Conservation (phyloP, 768 basidiomycete species). For the Rhodosporidiobolus odoratus region DNA sequence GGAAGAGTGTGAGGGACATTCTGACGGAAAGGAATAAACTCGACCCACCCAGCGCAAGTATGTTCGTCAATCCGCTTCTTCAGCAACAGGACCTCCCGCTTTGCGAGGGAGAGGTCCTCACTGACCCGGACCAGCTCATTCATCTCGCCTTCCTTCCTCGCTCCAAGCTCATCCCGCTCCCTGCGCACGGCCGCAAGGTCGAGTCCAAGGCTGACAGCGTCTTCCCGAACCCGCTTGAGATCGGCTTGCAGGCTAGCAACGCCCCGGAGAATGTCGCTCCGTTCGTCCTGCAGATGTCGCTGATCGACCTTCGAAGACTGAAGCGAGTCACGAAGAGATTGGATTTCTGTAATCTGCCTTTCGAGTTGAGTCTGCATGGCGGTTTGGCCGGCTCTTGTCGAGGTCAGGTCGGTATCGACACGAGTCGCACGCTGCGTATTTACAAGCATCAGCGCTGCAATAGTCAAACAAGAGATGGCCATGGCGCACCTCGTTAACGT, state of each 20-base stretch:
- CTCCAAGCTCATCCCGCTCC: constrained; percentile 55
- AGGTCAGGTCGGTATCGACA: constrained; percentile 59
- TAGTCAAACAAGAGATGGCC: neutral
- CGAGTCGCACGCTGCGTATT: constrained; percentile 56
- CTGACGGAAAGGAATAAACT: neutral
- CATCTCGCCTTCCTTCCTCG: constrained; percentile 51
- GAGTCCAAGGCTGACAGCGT: constrained; percentile 70
- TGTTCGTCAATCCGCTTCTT: constrained; percentile 56
- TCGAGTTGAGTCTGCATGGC: constrained; percentile 69
- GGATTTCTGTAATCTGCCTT: constrained; percentile 64
- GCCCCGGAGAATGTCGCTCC: constrained; percentile 60
- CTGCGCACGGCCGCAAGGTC: constrained; percentile 64
- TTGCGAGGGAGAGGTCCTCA: constrained; percentile 60
- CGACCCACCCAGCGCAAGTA: constrained; percentile 59
- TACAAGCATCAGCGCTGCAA: neutral
- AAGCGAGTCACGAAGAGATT: constrained; percentile 53
- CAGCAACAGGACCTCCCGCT: constrained; percentile 37
- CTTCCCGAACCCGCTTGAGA: constrained; percentile 64
- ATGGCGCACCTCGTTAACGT: constrained; percentile 64
- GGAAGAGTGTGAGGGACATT: constrained; percentile 44
- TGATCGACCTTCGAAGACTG: constrained; percentile 51
- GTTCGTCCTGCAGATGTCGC: constrained; percentile 61
- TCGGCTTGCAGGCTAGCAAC: constrained; percentile 69
- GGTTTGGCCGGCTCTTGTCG: constrained; percentile 64
- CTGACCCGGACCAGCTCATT: constrained; percentile 54